Evolutionary conservation across 164 flowering plant genomes (phyloP), one percentile per base, ranked within the genome.

Genomic region (Santalum album): DNA sequence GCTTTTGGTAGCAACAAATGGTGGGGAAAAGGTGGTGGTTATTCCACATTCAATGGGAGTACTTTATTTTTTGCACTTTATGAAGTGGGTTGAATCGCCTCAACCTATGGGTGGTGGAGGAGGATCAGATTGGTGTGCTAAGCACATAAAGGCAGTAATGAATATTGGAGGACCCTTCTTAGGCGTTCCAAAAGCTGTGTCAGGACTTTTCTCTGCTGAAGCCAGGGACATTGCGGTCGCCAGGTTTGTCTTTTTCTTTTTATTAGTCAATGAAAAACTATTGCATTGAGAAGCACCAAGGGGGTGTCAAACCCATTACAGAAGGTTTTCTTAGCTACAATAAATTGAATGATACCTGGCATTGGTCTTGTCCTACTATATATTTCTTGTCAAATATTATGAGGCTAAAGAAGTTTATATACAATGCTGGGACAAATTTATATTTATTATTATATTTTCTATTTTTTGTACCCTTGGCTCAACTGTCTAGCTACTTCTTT

Each of bases 1-100:
- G 64, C 74, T 78, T 44, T 68, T 81, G 86, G 79, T 76, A 26
- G 65, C 66, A 17, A 72, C 83, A 51, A 81, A 71, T 60, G 77
- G 77, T 35, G 80, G 78, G 18, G 75, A 74, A 34, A 81, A 81
- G 57, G 86, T 74, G 25, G 81, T 81, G 7, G 76, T 81, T 12
- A 63, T 81, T 59, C 86, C 86, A 12, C 86, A 78, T 62, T 81
- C 86, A 1, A 81, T 81, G 86, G 86, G 86, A 23, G 83, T 64
- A 56, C 67, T 78, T n/a, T 81, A 81, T 60, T 81, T 81, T 58
- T 44, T 81, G 69, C 86, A 81, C 62, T 81, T 81, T 54, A 74
- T 81, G 81, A 81, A 78, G 59, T 81, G 86, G 86, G 86, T 81
- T 42, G 86, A 81, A 56, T 73, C 81, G 60, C 86, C 86, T 23